Conservation (phyloP, 108 stramenopile species). For the Skeletonema costatum region DNA sequence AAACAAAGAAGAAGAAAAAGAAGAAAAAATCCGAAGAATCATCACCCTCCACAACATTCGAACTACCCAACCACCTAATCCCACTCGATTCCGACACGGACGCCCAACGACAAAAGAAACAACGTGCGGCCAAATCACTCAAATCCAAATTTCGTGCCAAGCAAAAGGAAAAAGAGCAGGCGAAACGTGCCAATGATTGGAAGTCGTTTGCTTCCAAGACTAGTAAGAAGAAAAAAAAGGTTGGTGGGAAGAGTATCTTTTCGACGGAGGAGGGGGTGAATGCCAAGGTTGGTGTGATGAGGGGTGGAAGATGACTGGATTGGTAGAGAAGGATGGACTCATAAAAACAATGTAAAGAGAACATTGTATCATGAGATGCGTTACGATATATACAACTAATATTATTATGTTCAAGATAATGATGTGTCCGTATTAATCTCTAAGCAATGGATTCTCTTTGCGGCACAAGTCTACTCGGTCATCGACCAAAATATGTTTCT, state of each 20-base stretch:
- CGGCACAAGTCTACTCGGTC: constrained; percentile 44
- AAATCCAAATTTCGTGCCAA: constrained; percentile 72
- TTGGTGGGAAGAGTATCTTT: constrained; percentile 63
- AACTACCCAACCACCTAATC: constrained; percentile 69
- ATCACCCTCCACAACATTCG: constrained; percentile 44
- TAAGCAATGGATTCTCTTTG: constrained; percentile 34
- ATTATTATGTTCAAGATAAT: background rate
- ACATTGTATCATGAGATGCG: background rate
- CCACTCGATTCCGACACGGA: constrained; percentile 74
- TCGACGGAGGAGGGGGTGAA: constrained; percentile 70
- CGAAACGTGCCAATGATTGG: constrained; percentile 79
- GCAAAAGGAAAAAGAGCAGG: constrained; percentile 70
- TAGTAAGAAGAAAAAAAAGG: constrained; percentile 30
- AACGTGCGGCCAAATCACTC: constrained; percentile 71
- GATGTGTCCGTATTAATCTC: background rate
- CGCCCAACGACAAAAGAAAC: constrained; percentile 69
- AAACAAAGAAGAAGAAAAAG: constrained; percentile 58
- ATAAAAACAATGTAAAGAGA: background rate
- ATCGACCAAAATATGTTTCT: constrained; percentile 35
- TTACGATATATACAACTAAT: background rate
- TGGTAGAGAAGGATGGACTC: constrained; percentile 44
- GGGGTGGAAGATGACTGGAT: constrained; percentile 63
- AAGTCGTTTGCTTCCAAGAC: constrained; percentile 72
- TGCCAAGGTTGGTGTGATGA: constrained; percentile 77
- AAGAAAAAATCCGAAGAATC: constrained; percentile 36